Evolutionary conservation across 2,329 filamentous ascomycete genomes (phyloP).

Genomic region (Calonectria hongkongensis): DNA sequence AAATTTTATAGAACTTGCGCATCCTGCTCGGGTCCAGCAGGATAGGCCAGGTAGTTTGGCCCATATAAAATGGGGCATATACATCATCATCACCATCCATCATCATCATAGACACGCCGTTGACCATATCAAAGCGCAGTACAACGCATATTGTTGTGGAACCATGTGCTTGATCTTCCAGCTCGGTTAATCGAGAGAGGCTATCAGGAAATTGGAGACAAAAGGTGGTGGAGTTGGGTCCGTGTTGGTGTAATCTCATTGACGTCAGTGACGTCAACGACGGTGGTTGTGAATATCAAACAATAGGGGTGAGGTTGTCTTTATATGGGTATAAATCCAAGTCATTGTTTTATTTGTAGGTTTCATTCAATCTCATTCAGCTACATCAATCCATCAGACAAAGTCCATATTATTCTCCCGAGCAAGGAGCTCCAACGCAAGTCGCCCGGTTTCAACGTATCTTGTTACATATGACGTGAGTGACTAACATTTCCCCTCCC

Average conservation of each 20-base stretch:
- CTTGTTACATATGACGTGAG: not conserved
- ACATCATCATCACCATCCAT: not conserved
- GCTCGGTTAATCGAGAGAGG: not conserved
- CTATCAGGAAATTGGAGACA: not conserved
- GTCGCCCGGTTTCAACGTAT: not conserved
- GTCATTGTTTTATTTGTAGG: not conserved
- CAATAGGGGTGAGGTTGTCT: slow-evolving; percentile 16
- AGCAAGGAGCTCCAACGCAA: too few relatives aligned
- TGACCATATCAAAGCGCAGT: not conserved
- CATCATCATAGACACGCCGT: slow-evolving; percentile 14
- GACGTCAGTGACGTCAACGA: slow-evolving; percentile 55
- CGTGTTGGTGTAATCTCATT: slow-evolving; percentile 36
- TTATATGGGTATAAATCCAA: slow-evolving; percentile 3
- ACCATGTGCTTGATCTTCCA: not conserved
- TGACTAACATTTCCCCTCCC: not conserved
- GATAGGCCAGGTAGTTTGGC: slow-evolving; percentile 9
- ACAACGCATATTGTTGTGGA: not conserved
- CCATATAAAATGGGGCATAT: slow-evolving; percentile 19
- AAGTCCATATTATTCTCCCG: not conserved
- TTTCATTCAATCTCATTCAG: not conserved
- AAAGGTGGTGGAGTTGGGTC: not conserved
- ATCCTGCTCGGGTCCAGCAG: slow-evolving; percentile 24
- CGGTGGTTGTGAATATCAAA: slow-evolving; percentile 34
- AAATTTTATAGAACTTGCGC: slow-evolving; percentile 29
- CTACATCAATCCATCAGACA: not conserved